A percentile compares a stretch with the other conserved stretches of the same genome.
Evolutionary conservation across 768 basidiomycete species (phyloP).

Genomic region (Fomitopsis serialis): DNA sequence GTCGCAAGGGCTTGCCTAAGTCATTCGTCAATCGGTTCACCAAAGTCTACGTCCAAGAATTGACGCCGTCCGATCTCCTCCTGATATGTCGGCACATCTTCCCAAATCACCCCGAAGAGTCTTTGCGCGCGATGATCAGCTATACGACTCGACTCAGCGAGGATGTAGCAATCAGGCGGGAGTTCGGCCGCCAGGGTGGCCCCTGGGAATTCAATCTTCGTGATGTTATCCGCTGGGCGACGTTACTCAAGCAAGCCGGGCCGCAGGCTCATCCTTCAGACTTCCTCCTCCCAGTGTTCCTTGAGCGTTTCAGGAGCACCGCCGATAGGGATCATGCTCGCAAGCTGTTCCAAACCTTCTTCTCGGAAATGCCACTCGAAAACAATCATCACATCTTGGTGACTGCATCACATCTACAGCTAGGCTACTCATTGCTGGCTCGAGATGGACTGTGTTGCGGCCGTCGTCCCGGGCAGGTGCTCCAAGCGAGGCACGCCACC

Average conservation of each 20-base stretch:
- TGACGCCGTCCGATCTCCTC: conserved; percentile 70
- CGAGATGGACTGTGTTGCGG: conserved; percentile 30
- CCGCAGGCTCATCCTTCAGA: conserved; percentile 46
- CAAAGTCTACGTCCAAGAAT: conserved; percentile 91
- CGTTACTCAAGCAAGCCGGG: conserved; percentile 36
- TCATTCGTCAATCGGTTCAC: conserved; percentile 98
- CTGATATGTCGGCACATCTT: conserved; percentile 74
- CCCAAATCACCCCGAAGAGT: conserved; percentile 46
- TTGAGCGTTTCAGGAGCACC: conserved; percentile 78
- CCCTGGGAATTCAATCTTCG: conserved; percentile 99
- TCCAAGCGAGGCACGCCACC: conserved; percentile 58
- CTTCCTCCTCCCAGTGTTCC: conserved; percentile 68
- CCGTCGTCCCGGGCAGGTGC: conserved; percentile 41
- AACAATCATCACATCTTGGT: background rate
- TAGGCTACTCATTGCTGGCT: conserved; percentile 54
- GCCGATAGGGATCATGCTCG: conserved; percentile 55
- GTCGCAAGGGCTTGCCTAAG: conserved; percentile 94
- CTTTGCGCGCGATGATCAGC: conserved; percentile 70
- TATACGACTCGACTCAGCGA: conserved; percentile 73
- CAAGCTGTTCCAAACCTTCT: conserved; percentile 49
- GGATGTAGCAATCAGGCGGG: conserved; percentile 54
- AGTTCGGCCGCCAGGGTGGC: conserved; percentile 73
- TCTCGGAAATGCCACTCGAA: conserved; percentile 25
- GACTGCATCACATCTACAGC: conserved; percentile 38
- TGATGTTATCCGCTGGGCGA: conserved; percentile 88